Base-by-base conservation (phyloP, 352 stramenopile genomes). In the Blastocystis sp. region DNA sequence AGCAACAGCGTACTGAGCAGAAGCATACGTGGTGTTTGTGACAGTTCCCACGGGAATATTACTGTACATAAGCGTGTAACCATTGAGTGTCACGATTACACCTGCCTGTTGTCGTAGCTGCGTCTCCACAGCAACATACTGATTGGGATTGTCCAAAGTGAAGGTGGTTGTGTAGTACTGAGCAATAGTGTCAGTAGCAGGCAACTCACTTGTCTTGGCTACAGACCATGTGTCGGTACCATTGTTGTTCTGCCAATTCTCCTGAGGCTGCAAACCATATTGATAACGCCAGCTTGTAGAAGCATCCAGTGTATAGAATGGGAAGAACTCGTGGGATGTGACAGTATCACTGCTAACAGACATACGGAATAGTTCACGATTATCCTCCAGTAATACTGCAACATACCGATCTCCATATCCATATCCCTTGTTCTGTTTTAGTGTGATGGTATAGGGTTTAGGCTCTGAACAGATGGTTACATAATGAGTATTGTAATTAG, bases 81-180 rank as follows among this genome's bases (percentile, higher is more conserved):
- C 77, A 54, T 87, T 87, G 37, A 87, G 29, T 9, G 29, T 58
- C 11, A 87, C 57, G 32, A 37, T 37, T 24, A 69, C 61, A 39
- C 77, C 77, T 29, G 77, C 77, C 77, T 87, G 59, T 5, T 74
- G 27, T 24, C 65, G 59, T n/a, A 87, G 14, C 21, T 87, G 59
- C 27, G 67, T 46, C 37, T 87, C 39, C n/a, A 87, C 27, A 24
- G 51, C 77, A 29, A 69, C 58, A 42, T 51, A 87, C 14, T 27
- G 12, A 42, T 9, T 87, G 14, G 61, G 7, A 42, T 87, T 39
- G 24, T 9, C 24, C 29, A 87, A 24, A 29, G 56, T 29, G 65
- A 87, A 87, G 42, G 65, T 77, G 16, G 77, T 75, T 4, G n/a
- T 77, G 65, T 87, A 87, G 77, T 87, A 87, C 49, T 87, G 77